phyloP scores from a whole-genome alignment of 768 basidiomycete genomes.

The Leucosporidium scottii region DNA sequence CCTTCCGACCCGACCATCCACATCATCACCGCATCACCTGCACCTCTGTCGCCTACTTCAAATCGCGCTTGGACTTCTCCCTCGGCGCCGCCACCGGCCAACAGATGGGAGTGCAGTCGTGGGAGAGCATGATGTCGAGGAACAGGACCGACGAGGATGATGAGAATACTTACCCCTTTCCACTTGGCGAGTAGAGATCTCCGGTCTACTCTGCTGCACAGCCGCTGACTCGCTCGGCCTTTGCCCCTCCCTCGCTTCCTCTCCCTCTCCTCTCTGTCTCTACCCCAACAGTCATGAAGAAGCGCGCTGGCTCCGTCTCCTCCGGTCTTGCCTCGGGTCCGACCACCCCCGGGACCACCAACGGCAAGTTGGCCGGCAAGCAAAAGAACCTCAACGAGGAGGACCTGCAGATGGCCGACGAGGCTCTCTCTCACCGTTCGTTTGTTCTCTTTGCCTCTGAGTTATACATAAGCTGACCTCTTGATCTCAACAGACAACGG shows the following conservation, averaged over 20 bases:
- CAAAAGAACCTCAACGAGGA: slow-evolving; percentile 70
- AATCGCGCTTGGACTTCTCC: too few species aligned
- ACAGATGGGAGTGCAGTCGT: slow-evolving; percentile 15
- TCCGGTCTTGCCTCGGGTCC: slow-evolving; percentile 62
- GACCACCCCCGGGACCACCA: slow-evolving; percentile 54
- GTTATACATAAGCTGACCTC: too few species aligned
- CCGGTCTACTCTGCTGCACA: not conserved
- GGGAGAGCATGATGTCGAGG: slow-evolving; percentile 22
- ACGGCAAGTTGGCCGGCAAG: slow-evolving; percentile 22
- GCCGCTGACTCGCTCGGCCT: not conserved
- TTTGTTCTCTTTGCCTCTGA: not conserved
- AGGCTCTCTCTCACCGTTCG: slow-evolving; percentile 53
- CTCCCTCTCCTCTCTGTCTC: too few species aligned
- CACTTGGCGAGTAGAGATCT: slow-evolving; percentile 4
- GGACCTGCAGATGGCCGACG: slow-evolving; percentile 80
- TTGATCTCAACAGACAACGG: too few species aligned
- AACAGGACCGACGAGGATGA: slow-evolving; percentile 58
- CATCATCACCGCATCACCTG: too few species aligned
- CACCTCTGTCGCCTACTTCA: too few species aligned
- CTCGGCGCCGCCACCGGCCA: slow-evolving; percentile 27
- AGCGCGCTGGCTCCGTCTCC: slow-evolving; percentile 38
- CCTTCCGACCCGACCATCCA: too few species aligned
- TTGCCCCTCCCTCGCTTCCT: slow-evolving; percentile 11
- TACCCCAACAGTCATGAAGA: slow-evolving; percentile 67
- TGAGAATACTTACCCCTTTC: slow-evolving; percentile 71